Base-by-base conservation (phyloP, 345 rosid species). In the Arabis alpina region DNA sequence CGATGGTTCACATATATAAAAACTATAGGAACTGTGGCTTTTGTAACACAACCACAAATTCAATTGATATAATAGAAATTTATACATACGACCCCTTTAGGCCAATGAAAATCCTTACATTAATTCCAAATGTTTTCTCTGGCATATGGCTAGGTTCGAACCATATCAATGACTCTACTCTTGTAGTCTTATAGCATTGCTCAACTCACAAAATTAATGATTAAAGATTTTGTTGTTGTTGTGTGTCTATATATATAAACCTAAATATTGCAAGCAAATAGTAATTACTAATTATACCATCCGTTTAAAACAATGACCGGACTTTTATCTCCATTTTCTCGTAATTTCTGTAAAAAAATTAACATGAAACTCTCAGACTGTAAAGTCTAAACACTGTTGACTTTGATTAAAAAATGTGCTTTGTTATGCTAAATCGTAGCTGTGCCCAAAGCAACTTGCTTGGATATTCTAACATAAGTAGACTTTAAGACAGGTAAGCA, bases 391-490 rank as follows among this genome's bases (percentile, higher is more conserved):
- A 50, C 40, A 61, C 68, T 60, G 73, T 74, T 74, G 78, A 74
- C 78, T 67, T 52, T 37, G n/a, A 8, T 15, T 2, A 14, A 49
- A 25, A 74, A 14, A 0, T 15, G 3, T 68, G 69, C 70, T 15
- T 75, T 28, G 70, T 68, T 44, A 54, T 54, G 74, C 70, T 68
- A 54, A 61, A 75, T 61, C 53, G 23, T 61, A 75, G 78, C 74
- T 68, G 78, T 75, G 4, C 19, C 39, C 53, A 55, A 57, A 24
- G 53, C 79, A 56, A 69, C 23, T 69, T 76, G 71, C 48, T 30
- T 63, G 34, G 48, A 34, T 70, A 70, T 70, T 76, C 16, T 32
- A 76, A 50, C 48, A 49, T 36, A 19, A 19, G 23, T 19, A 16
- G 66, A 48, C 43, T 56, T 62, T 19, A 24, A 62, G 51, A 76